A percentile compares a stretch with the other conserved stretches of the same genome.
Evolutionary conservation across 768 basidiomycete genomes (phyloP).

Genomic region (Kwoniella pini): DNA sequence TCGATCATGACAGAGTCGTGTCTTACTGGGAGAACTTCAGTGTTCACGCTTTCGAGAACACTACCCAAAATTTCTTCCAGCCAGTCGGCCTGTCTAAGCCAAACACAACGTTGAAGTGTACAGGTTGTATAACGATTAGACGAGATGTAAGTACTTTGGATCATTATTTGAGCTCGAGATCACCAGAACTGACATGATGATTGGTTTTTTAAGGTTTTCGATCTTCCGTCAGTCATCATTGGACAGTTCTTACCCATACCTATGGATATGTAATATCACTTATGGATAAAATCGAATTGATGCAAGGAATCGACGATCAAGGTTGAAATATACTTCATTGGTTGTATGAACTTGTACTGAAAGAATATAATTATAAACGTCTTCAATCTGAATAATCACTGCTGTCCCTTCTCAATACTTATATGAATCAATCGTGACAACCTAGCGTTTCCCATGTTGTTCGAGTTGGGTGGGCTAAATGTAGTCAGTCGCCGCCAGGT

Average conservation of each 20-base stretch:
- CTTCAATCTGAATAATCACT: too few species aligned
- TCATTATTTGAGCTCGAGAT: not conserved
- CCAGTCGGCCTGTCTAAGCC: slow-evolving; percentile 76
- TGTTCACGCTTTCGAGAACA: slow-evolving; percentile 95
- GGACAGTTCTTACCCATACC: slow-evolving; percentile 42
- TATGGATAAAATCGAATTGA: too few species aligned
- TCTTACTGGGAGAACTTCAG: slow-evolving; percentile 83
- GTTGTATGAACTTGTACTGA: too few species aligned
- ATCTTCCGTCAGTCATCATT: slow-evolving; percentile 42
- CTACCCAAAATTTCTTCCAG: slow-evolving; percentile 90
- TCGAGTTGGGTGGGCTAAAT: too few species aligned
- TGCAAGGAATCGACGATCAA: too few species aligned
- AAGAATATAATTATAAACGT: too few species aligned
- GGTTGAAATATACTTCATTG: too few species aligned
- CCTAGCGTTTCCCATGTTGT: too few species aligned
- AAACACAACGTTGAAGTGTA: slow-evolving; percentile 76
- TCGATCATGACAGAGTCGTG: slow-evolving; percentile 37
- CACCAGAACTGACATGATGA: not conserved
- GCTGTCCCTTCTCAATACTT: too few species aligned
- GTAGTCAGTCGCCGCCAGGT: too few species aligned
- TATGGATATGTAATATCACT: slow-evolving; percentile 1
- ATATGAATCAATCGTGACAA: too few species aligned
- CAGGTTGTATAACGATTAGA: slow-evolving; percentile 94
- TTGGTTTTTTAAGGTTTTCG: slow-evolving; percentile 19
- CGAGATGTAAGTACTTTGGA: slow-evolving; percentile 60